Conservation (phyloP, 2,329 filamentous ascomycete genomes). For the Clarireedia homoeocarpa region DNA sequence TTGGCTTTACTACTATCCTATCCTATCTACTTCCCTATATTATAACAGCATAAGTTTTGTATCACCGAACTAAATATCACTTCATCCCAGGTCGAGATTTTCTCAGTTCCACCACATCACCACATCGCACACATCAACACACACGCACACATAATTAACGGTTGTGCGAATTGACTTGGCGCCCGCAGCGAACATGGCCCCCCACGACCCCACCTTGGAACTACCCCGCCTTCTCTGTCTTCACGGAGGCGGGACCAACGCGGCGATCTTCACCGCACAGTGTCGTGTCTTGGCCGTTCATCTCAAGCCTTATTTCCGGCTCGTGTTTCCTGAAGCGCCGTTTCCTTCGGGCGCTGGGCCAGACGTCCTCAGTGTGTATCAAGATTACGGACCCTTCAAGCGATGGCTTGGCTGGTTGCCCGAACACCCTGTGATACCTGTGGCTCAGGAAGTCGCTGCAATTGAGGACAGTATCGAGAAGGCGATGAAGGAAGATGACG, state of each 20-base stretch:
- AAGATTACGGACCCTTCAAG: conserved; percentile 56
- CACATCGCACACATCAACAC: too few relatives aligned
- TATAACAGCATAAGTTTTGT: too few relatives aligned
- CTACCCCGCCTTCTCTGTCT: conserved; percentile 66
- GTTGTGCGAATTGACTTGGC: too few relatives aligned
- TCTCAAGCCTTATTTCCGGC: conserved; percentile 44
- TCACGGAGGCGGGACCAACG: conserved; percentile 72
- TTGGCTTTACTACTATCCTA: too few relatives aligned
- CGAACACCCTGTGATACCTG: conserved; percentile 37
- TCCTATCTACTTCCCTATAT: too few relatives aligned
- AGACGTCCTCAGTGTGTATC: conserved; percentile 57
- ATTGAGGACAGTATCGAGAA: conserved; percentile 34
- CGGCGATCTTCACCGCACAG: conserved; percentile 60
- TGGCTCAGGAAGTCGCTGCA: conserved; percentile 38
- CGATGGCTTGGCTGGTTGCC: conserved; percentile 57
- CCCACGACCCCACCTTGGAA: conserved; percentile 7
- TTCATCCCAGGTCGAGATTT: too few relatives aligned
- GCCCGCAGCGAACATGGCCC: neutral
- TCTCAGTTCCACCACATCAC: too few relatives aligned
- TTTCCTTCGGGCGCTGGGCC: conserved; percentile 54
- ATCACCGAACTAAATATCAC: too few relatives aligned
- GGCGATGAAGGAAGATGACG: conserved; percentile 46
- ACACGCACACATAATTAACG: too few relatives aligned
- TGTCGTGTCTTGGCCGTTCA: conserved; percentile 39
- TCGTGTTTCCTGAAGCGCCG: conserved; percentile 65